Base-by-base conservation (phyloP, 768 basidiomycete genomes). In the Amanita exitialis region DNA sequence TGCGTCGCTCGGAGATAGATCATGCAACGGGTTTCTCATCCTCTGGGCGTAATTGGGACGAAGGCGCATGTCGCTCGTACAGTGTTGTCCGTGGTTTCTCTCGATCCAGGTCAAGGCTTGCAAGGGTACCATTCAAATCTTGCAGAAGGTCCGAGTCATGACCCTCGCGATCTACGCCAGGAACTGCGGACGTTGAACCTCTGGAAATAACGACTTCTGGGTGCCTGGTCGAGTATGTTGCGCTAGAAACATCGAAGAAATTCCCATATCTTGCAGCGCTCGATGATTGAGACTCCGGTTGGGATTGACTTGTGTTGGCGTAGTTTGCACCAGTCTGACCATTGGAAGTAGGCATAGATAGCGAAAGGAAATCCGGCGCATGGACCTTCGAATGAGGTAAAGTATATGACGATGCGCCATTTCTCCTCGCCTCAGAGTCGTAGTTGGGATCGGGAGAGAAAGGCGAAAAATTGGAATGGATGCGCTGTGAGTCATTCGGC, bases 391-490 rank as follows among this genome's bases (percentile, higher is more conserved):
- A 71, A 7, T 78, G 77, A 18, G 76, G 66, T 44, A 79, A 62
- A 15, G 15, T n/a, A 30, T 41, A 42, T 21, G 39, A 6, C 6
- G 37, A 39, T 9, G 63, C 45, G 45, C 77, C 77, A n/a, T 65
- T 54, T 47, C 65, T 66, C 35, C 66, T 60, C 43, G 63, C 63
- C 53, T 73, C 69, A 3, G 64, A 56, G 20, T 64, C 61, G 58
- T 68, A 68, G 56, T 77, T 82, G 7, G 83, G 80, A 57, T 89
- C 86, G 7, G 86, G 86, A 1, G 87, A 89, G 66, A 90, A 90
- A 3, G 86, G 86, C 6, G 85, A 83, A 63, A 89, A 89, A 52
- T 64, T 69, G 16, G 70, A 67, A 45, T 63, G 65, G 4, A 64
- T 48, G 41, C 70, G 68, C 39, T 68, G 65, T 13, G 66, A 54